A percentile compares a stretch with the other conserved stretches of the same genome.
phyloP scores from a whole-genome alignment of 176 grass and related monocot species.

The Zea mays region DNA sequence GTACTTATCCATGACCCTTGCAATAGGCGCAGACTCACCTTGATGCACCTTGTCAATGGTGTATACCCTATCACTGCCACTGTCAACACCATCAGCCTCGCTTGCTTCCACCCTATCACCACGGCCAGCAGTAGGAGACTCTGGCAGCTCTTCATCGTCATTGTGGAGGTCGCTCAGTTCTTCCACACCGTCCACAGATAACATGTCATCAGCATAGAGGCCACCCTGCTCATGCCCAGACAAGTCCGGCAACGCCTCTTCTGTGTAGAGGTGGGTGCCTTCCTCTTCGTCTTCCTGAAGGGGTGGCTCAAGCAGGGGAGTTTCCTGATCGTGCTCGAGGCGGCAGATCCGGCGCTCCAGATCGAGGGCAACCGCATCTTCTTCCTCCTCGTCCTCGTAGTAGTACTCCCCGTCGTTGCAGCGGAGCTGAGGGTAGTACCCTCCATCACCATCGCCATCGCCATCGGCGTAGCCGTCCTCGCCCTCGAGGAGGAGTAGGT shows the following conservation, averaged over 20 bases:
- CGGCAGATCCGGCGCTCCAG: constrained; percentile 61
- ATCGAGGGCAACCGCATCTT: constrained; percentile 31
- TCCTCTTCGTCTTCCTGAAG: constrained; percentile 33
- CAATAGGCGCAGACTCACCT: constrained; percentile 25
- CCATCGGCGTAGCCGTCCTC: constrained; percentile 22
- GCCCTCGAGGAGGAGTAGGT: constrained; percentile 30
- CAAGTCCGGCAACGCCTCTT: constrained; percentile 8
- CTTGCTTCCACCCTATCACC: constrained; percentile 30
- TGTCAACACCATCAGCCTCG: constrained; percentile 25
- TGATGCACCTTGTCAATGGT: constrained; percentile 80
- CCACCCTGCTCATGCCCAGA: constrained; percentile 1
- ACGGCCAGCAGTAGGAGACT: constrained; percentile 35
- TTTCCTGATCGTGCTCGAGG: constrained; percentile 42
- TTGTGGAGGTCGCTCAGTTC: constrained; percentile 32
- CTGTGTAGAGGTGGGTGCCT: constrained; percentile 14
- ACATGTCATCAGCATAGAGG: constrained; percentile 25
- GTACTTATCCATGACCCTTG: constrained; percentile 47
- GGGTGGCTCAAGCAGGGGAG: neutral
- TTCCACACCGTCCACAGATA: constrained; percentile 30
- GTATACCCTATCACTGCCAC: constrained; percentile 68
- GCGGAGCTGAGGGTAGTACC: constrained; percentile 46
- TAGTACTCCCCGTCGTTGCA: constrained; percentile 47
- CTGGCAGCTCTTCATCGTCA: constrained; percentile 47
- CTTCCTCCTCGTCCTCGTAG: constrained; percentile 32
- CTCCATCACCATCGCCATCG: neutral